These are phyloP conservation scores for Arabidopsis lyrata DNA, from an alignment of 441 rosid species.

Conservation along the genomic window DNA sequence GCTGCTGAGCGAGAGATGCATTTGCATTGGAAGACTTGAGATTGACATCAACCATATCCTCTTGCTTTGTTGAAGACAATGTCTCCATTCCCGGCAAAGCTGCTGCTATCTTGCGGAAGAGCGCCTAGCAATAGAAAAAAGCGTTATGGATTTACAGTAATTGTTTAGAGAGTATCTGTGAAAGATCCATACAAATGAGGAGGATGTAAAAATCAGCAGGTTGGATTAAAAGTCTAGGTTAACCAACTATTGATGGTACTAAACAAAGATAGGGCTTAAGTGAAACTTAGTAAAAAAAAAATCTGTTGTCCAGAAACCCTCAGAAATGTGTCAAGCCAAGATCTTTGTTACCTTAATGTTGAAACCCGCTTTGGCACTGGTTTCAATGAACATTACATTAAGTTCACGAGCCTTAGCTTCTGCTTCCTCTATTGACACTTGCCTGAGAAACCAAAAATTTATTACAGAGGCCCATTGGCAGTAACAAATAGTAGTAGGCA, in stretches of 20 bases:
- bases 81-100: slow-evolving; percentile 98
- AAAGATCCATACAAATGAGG: neutral
- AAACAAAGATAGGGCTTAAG: neutral
- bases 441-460: slow-evolving; percentile 58
- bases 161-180: neutral
- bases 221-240: slow-evolving; percentile 3
- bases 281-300: neutral
- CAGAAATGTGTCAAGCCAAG: neutral
- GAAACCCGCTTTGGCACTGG: slow-evolving; percentile 97
- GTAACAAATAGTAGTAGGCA: slow-evolving; percentile 16
- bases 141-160: neutral
- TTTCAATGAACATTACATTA: slow-evolving; percentile 91
- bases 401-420: slow-evolving; percentile 89
- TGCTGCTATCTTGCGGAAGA: slow-evolving; percentile 91
- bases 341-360: slow-evolving; percentile 71
- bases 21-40: slow-evolving; percentile 77
- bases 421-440: slow-evolving; percentile 96
- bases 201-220: neutral
- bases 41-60: slow-evolving; percentile 94
- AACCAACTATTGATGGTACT: slow-evolving; percentile 12
- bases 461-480: slow-evolving; percentile 38
- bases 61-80: slow-evolving; percentile 87
- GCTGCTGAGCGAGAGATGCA: slow-evolving; percentile 65
- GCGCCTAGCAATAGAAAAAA: slow-evolving; percentile 53
- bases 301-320: neutral